These are phyloP conservation scores for Claviceps sp. DNA, from an alignment of 2,329 filamentous ascomycete genomes.

Conservation along the genomic window DNA sequence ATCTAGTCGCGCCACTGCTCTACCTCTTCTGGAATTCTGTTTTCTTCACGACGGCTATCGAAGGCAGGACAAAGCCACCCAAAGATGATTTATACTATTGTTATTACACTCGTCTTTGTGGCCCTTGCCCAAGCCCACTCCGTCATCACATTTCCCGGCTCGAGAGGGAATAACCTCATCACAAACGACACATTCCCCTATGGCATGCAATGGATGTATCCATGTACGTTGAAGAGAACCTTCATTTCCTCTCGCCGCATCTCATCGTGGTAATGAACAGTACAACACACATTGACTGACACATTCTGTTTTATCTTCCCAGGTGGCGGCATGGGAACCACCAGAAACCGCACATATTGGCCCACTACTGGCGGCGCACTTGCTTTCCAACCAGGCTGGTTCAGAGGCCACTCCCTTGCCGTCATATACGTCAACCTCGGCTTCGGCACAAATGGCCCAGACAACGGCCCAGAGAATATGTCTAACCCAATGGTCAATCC, in stretches of 20 bases:
- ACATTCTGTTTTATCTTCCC: not conserved
- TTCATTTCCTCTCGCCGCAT: not conserved
- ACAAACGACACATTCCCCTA: conserved; percentile 70
- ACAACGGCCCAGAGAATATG: conserved; percentile 66
- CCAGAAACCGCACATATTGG: conserved; percentile 83
- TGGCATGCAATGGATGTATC: conserved; percentile 92
- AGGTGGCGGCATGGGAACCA: conserved; percentile 75
- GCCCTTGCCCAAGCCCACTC: conserved; percentile 52
- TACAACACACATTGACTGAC: not conserved
- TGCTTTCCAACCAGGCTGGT: conserved; percentile 89
- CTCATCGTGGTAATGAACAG: not conserved
- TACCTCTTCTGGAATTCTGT: not conserved
- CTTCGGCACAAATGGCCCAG: conserved; percentile 54
- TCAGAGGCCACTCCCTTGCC: conserved; percentile 71
- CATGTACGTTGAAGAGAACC: conserved; percentile 54
- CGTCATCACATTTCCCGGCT: conserved; percentile 77
- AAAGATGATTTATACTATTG: not conserved
- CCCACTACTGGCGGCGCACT: conserved; percentile 77
- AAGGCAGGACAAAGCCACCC: not conserved
- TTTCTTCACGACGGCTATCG: not conserved
- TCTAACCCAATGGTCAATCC: conserved; percentile 67
- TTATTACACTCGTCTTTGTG: conserved; percentile 29
- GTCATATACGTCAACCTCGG: conserved; percentile 88
- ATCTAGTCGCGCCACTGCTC: not conserved
- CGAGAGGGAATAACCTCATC: conserved; percentile 74